Conservation (phyloP, 805 yeast species). For the Monosporozyma aquatica region DNA sequence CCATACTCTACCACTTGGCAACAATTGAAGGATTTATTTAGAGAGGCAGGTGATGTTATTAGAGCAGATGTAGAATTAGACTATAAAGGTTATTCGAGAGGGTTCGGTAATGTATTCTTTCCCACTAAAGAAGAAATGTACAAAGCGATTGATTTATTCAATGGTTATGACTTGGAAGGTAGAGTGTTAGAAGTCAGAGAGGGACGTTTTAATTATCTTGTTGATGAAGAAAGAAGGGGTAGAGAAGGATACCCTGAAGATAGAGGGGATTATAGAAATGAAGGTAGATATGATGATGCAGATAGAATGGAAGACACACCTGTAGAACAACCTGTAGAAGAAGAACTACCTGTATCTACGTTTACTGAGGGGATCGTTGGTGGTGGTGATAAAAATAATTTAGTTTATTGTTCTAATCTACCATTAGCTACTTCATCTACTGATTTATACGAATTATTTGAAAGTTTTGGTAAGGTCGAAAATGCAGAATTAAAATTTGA, state of each 20-base stretch:
- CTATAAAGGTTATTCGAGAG: constrained; percentile 61
- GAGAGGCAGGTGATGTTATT: constrained; percentile 61
- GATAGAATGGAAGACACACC: constrained; percentile 2
- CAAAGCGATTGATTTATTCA: constrained; percentile 60
- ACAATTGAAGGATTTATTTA: constrained; percentile 74
- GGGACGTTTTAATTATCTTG: constrained; percentile 10
- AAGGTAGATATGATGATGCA: background rate
- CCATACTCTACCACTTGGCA: constrained; percentile 79
- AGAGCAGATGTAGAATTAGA: constrained; percentile 73
- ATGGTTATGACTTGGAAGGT: constrained; percentile 46
- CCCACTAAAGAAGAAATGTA: constrained; percentile 59
- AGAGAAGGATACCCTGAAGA: background rate
- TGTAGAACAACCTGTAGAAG: background rate
- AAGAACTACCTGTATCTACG: background rate
- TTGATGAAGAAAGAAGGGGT: constrained; percentile 2
- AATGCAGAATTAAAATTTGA: constrained; percentile 69
- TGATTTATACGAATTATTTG: constrained; percentile 79
- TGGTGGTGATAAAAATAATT: constrained; percentile 49
- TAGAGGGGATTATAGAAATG: background rate
- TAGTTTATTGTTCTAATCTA: constrained; percentile 63
- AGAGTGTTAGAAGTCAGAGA: constrained; percentile 18
- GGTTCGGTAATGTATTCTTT: constrained; percentile 75
- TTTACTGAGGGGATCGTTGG: constrained; percentile 64
- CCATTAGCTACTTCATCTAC: constrained; percentile 82
- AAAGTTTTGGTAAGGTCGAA: constrained; percentile 66